A percentile compares a stretch with the other conserved stretches of the same genome.
Evolutionary conservation across 176 grass and related monocot genomes (phyloP).

Genomic region (Rhynchospora breviuscula): DNA sequence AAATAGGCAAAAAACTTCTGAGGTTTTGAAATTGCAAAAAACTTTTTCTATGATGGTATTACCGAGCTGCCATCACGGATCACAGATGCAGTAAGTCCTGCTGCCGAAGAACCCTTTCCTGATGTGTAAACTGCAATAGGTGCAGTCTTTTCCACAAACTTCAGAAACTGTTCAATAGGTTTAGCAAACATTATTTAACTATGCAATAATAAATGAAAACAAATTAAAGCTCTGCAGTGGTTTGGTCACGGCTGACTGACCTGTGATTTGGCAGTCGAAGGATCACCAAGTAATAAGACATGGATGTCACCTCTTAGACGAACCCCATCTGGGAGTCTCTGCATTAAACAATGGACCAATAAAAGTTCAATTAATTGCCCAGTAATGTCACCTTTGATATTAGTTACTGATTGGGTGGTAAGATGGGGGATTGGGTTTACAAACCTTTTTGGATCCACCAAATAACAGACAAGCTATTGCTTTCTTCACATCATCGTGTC

Average conservation of each 20-base stretch:
- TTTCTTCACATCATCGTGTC: constrained; percentile 87
- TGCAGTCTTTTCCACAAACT: constrained; percentile 98
- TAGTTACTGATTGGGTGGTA: not conserved
- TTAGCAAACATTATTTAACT: not conserved
- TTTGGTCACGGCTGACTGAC: constrained; percentile 27
- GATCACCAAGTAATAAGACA: constrained; percentile 94
- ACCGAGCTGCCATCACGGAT: constrained; percentile 83
- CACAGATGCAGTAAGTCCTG: constrained; percentile 92
- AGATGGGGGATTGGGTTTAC: not conserved
- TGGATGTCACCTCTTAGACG: constrained; percentile 90
- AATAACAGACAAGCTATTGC: constrained; percentile 87
- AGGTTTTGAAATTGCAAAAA: constrained; percentile 1
- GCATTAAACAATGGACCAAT: constrained; percentile 18
- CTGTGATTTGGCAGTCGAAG: constrained; percentile 98
- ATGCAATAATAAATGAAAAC: not conserved
- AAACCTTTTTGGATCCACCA: constrained; percentile 87
- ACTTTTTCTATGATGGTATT: constrained; percentile 9
- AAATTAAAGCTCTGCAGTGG: not conserved
- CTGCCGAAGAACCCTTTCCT: constrained; percentile 97
- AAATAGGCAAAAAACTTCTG: not conserved
- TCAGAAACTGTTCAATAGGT: constrained; percentile 67
- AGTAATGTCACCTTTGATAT: not conserved
- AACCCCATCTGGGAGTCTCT: constrained; percentile 87
- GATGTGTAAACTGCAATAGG: constrained; percentile 96
- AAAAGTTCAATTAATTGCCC: not conserved